Percentiles rank a stretch among this genome's conserved stretches.
These are phyloP conservation scores for Dryas octopetala DNA, from an alignment of 306 rosid genomes.

Conservation along the genomic window DNA sequence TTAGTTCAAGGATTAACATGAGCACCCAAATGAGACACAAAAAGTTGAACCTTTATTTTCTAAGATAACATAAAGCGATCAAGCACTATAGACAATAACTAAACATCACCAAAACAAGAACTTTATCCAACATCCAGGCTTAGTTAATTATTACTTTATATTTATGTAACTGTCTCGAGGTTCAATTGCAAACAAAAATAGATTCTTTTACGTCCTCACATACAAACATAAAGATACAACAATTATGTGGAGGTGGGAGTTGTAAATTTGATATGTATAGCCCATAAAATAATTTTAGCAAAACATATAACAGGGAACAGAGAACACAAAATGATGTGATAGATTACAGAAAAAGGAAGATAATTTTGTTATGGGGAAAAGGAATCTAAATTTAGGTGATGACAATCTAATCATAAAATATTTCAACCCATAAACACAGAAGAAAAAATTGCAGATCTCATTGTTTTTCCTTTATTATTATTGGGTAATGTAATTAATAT, in stretches of 20 bases:
- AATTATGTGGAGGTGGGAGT: background rate
- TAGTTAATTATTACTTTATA: background rate
- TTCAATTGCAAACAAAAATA: background rate
- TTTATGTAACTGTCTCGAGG: background rate
- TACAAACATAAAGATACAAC: background rate
- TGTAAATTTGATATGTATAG: background rate
- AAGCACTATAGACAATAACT: background rate
- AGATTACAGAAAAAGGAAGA: background rate
- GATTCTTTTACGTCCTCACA: no score
- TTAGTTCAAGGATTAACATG: background rate
- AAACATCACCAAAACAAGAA: background rate
- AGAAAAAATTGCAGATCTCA: no score
- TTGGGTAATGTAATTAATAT: constrained; percentile 17
- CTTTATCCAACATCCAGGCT: background rate
- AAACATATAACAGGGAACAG: background rate
- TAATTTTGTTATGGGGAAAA: no score
- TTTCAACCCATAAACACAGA: background rate
- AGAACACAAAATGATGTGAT: background rate
- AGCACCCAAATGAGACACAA: background rate
- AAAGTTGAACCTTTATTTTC: background rate
- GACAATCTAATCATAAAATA: background rate
- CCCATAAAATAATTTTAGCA: background rate
- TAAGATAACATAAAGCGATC: background rate
- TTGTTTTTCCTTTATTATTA: background rate
- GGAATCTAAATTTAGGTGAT: background rate